Evolutionary conservation across 805 yeast species (phyloP).

Genomic region (Candida yuanshanica): DNA sequence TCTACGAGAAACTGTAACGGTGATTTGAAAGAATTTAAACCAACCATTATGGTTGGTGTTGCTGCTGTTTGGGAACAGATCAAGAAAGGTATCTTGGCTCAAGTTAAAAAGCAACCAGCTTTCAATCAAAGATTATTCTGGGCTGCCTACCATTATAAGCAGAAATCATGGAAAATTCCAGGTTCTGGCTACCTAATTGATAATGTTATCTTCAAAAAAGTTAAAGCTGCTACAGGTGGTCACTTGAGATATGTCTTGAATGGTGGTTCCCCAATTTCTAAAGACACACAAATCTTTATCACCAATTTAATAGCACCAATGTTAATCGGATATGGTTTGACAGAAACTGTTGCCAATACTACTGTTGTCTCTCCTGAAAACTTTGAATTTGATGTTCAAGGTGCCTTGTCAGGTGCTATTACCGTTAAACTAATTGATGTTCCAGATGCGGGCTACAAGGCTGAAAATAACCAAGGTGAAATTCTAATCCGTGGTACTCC

Average conservation of each 20-base stretch:
- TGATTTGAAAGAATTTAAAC: conserved; percentile 81
- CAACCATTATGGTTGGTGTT: conserved; percentile 96
- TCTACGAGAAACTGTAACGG: conserved; percentile 83
- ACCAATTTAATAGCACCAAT: conserved; percentile 73
- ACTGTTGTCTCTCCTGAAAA: conserved; percentile 58
- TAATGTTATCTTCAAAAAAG: conserved; percentile 71
- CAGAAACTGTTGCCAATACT: conserved; percentile 92
- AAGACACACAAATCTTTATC: conserved; percentile 77
- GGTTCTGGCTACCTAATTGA: conserved; percentile 63
- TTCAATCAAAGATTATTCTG: conserved; percentile 78
- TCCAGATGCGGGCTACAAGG: conserved; percentile 84
- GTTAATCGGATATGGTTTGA: conserved; percentile 92
- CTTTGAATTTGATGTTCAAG: conserved; percentile 72
- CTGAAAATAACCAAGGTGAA: conserved; percentile 92
- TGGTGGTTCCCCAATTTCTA: conserved; percentile 90
- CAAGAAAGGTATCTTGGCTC: conserved; percentile 82
- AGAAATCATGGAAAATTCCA: conserved; percentile 63
- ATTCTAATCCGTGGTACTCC: conserved; percentile 71
- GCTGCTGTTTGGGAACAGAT: conserved; percentile 98
- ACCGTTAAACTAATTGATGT: conserved; percentile 90
- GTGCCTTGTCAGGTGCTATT: conserved; percentile 75
- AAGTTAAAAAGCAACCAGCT: conserved; percentile 61
- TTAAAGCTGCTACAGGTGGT: conserved; percentile 95
- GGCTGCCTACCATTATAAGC: conserved; percentile 76
- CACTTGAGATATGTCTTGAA: conserved; percentile 63